These are phyloP conservation scores for Penicillium ucsense DNA, from an alignment of 495 filamentous ascomycete genomes.

Conservation along the genomic window DNA sequence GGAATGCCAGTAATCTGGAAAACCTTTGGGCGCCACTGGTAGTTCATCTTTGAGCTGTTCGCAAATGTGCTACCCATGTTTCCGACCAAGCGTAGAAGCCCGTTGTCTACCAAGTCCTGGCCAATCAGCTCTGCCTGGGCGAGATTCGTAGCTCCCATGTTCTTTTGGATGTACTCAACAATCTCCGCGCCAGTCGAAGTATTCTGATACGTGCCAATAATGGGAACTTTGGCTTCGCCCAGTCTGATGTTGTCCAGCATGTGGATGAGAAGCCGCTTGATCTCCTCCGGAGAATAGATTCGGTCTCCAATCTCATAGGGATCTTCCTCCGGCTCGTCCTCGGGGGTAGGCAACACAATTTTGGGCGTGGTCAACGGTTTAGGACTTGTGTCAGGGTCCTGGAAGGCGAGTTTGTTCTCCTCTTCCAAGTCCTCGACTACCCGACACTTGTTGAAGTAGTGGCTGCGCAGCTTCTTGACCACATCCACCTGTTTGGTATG, in stretches of 20 bases:
- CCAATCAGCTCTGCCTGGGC: slow-evolving; percentile 88
- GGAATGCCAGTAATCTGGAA: slow-evolving; percentile 82
- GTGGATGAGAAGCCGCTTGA: slow-evolving; percentile 81
- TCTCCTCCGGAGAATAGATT: slow-evolving; percentile 67
- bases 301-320: slow-evolving; percentile 86
- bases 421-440: slow-evolving; percentile 94
- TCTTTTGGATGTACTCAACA: slow-evolving; percentile 83
- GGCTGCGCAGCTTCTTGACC: slow-evolving; percentile 84
- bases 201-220: slow-evolving; percentile 90
- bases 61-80: slow-evolving; percentile 93
- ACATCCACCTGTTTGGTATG: slow-evolving; percentile 85
- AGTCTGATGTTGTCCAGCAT: slow-evolving; percentile 81
- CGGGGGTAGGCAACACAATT: slow-evolving; percentile 47
- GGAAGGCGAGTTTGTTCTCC: slow-evolving; percentile 96
- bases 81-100: slow-evolving; percentile 83
- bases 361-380: slow-evolving; percentile 44
- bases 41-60: slow-evolving; percentile 93
- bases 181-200: slow-evolving; percentile 85
- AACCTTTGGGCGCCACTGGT: slow-evolving; percentile 90
- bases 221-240: slow-evolving; percentile 86
- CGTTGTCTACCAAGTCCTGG: slow-evolving; percentile 79
- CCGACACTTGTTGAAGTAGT: slow-evolving; percentile 98
- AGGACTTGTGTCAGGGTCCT: slow-evolving; percentile 61
- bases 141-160: slow-evolving; percentile 73
- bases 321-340: slow-evolving; percentile 56